These are phyloP conservation scores for Colletotrichum echinochloae DNA, from an alignment of 2,329 filamentous ascomycete genomes.

Conservation along the genomic window DNA sequence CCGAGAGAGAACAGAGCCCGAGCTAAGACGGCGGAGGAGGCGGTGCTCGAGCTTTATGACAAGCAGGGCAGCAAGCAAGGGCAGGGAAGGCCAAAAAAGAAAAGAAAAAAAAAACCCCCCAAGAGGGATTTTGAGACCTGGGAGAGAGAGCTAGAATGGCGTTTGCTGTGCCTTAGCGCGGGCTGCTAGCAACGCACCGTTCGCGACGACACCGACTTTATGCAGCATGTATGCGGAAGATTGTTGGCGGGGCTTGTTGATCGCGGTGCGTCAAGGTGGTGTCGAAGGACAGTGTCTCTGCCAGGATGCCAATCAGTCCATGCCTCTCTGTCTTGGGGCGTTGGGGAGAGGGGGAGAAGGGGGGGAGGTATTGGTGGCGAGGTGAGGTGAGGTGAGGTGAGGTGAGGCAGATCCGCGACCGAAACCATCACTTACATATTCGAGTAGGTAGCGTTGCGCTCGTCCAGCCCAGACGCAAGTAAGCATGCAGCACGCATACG, in stretches of 20 bases:
- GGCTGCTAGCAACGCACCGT: conserved; percentile 38
- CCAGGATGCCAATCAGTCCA: conserved; percentile 1
- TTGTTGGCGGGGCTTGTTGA: conserved; percentile 1
- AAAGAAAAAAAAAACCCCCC: conserved; percentile 3
- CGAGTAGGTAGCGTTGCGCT: background rate
- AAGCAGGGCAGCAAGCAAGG: conserved; percentile 26
- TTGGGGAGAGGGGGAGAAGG: background rate
- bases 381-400: background rate
- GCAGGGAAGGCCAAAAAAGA: conserved; percentile 7
- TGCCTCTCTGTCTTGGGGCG: background rate
- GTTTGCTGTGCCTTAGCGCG: conserved; percentile 35
- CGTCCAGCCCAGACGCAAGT: conserved; percentile 16
- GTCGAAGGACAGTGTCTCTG: conserved; percentile 12
- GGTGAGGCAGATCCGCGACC: conserved; percentile 11
- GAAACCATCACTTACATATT: conserved; percentile 30
- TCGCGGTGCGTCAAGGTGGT: conserved; percentile 6
- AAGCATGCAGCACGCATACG: conserved; percentile 1
- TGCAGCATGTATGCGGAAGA: conserved; percentile 22
- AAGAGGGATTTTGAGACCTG: conserved; percentile 1
- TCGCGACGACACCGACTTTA: conserved; percentile 36
- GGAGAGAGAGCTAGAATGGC: conserved; percentile 14
- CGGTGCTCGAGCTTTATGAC: conserved; percentile 41
- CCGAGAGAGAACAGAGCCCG: conserved; percentile 14
- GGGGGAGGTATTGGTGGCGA: background rate
- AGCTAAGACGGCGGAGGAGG: conserved; percentile 15